Evolutionary conservation across 1,139 yeast species (phyloP), one percentile per base, ranked within the genome.

Genomic region (Yamadazyma atlantica): DNA sequence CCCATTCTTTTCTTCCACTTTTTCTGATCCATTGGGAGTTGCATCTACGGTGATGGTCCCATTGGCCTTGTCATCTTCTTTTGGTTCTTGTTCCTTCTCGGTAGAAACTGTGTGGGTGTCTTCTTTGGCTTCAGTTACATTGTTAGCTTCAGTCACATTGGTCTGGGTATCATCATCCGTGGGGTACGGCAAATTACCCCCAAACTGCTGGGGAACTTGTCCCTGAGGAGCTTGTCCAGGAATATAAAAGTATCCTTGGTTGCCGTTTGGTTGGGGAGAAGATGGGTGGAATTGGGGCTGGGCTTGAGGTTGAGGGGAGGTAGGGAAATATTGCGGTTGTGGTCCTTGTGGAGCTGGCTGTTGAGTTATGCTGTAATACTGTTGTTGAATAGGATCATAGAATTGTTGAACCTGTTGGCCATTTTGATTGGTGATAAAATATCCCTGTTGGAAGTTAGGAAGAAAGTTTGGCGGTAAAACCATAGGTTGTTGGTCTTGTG

Each of bases 321-420:
- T 44, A 4, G 73, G 65, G 48, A 69, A 66, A 49, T 64, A 63
- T 40, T 66, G 73, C 1, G 73, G 73, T 47, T 60, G 67, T 10
- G 62, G 62, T 17, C 53, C 52, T 33, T 49, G 53, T 29, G 42
- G 37, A 27, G 42, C 41, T 14, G 53, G 57, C 31, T 43, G 52
- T n/a, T 74, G 73, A 14, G 71, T 62, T 31, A 69, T 57, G 9
- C 72, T 70, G 43, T 60, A 70, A 43, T 64, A 70, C 41, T 70
- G 75, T 48, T 70, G 75, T 51, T 66, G 73, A 11, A 67, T 67
- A 2, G 75, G 75, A 44, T 71, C 75, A 47, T 68, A 70, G 44
- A 66, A 67, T 43, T 68, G 75, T 42, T 68, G 74, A 4, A 62
- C 60, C 40, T 63, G 71, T 38, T 54, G 60, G 16, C 53, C 54